phyloP scores from a whole-genome alignment of 331 rosid genomes.

The Telfairia occidentalis region DNA sequence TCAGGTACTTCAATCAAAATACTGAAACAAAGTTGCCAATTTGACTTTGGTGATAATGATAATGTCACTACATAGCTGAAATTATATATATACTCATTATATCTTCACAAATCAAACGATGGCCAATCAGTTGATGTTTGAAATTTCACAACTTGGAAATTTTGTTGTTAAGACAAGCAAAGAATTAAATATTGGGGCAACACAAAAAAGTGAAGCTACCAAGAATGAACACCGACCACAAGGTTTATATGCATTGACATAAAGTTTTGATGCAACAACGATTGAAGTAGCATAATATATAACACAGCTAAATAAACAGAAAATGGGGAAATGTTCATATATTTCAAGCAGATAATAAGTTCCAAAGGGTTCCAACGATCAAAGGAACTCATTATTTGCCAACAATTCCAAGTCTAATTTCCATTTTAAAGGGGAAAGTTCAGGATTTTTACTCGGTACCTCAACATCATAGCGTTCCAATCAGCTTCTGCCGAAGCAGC shows the following conservation, averaged over 20 bases:
- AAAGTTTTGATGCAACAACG: neutral
- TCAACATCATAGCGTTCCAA: constrained; percentile 59
- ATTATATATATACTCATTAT: neutral
- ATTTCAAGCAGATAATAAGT: neutral
- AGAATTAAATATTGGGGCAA: neutral
- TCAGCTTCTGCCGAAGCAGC: constrained; percentile 85
- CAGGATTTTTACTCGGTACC: constrained; percentile 20
- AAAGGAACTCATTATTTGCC: neutral
- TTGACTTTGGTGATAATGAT: neutral
- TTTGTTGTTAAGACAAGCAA: neutral
- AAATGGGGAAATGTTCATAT: neutral
- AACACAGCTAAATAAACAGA: neutral
- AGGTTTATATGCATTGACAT: neutral
- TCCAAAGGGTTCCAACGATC: neutral
- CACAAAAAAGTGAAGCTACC: neutral
- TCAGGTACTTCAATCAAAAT: neutral
- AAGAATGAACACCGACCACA: neutral
- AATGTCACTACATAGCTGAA: neutral
- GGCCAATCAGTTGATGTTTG: neutral
- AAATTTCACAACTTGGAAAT: neutral
- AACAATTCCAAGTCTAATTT: neutral
- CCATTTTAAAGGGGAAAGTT: neutral
- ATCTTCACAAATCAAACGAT: neutral
- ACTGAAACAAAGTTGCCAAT: neutral
- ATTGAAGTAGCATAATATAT: neutral